Percentiles rank a stretch among this genome's conserved stretches.
These are phyloP conservation scores for Pseudoscleropodium purum DNA, from an alignment of 225 moss, liverwort and hornwort genomes.

Conservation along the genomic window DNA sequence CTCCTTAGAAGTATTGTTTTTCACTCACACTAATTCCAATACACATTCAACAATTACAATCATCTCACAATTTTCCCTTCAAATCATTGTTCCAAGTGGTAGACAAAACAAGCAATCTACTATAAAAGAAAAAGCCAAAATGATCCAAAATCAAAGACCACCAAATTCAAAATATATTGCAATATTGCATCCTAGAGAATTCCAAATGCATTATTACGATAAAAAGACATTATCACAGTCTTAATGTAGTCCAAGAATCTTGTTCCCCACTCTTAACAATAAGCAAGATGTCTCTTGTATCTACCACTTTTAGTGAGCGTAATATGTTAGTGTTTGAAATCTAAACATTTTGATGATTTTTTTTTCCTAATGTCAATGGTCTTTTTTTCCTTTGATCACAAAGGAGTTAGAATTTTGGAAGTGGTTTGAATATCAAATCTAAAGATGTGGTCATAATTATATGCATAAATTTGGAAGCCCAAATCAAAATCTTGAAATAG, in stretches of 20 bases:
- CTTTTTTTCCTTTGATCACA: too few relatives aligned
- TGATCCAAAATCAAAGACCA: not conserved
- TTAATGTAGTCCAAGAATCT: not conserved
- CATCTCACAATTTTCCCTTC: not conserved
- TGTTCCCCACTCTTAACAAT: not conserved
- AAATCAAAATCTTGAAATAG: not conserved
- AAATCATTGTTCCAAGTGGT: not conserved
- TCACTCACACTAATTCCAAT: not conserved
- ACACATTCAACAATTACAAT: not conserved
- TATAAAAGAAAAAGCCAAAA: not conserved
- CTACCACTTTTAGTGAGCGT: not conserved
- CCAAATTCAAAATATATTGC: not conserved
- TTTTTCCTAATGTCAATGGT: fast-evolving
- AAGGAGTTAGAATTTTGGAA: not conserved
- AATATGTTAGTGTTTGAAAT: not conserved
- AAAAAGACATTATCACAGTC: not conserved
- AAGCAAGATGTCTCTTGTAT: not conserved
- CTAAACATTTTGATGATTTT: not conserved
- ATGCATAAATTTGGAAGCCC: not conserved
- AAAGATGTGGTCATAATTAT: not conserved
- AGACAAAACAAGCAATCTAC: not conserved
- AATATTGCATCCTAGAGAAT: not conserved
- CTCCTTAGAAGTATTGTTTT: not conserved
- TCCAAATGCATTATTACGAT: not conserved
- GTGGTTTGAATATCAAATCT: not conserved